These are phyloP conservation scores for Hydnomerulius pinastri DNA, from an alignment of 768 basidiomycete species.

Conservation along the genomic window DNA sequence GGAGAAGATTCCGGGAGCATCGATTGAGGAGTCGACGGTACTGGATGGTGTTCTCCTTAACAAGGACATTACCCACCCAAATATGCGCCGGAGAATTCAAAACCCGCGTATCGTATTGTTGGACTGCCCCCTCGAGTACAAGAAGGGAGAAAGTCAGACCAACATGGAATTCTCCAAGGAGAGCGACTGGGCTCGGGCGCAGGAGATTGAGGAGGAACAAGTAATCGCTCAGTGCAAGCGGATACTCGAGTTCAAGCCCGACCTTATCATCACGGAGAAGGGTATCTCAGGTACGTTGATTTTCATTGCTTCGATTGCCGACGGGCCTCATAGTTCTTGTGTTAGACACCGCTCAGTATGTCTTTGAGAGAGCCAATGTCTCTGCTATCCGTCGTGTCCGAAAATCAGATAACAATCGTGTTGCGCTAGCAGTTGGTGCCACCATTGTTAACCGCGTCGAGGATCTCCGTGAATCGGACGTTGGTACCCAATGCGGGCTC, in stretches of 20 bases:
- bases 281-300: slow-evolving; percentile 81
- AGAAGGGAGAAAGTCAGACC: slow-evolving; percentile 98
- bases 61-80: slow-evolving; percentile 98
- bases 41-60: slow-evolving; percentile 94
- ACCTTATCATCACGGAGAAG: slow-evolving; percentile 96
- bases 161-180: slow-evolving; percentile 98
- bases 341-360: slow-evolving; percentile 89
- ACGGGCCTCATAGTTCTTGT: background rate
- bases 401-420: slow-evolving; percentile 98
- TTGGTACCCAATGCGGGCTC: slow-evolving; percentile 93
- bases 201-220: slow-evolving; percentile 97
- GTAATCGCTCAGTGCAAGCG: slow-evolving; percentile 83
- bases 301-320: background rate
- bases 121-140: slow-evolving; percentile 97
- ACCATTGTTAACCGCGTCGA: slow-evolving; percentile 97
- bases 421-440: slow-evolving; percentile 92
- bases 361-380: slow-evolving; percentile 83
- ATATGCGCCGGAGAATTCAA: slow-evolving; percentile 89
- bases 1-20: slow-evolving; percentile 96
- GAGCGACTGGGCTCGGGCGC: slow-evolving; percentile 87
- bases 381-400: slow-evolving; percentile 96
- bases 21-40: slow-evolving; percentile 91
- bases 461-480: slow-evolving; percentile 87
- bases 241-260: slow-evolving; percentile 92
- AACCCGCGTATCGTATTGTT: slow-evolving; percentile 88